Evolutionary conservation across 768 basidiomycete species (phyloP).

Genomic region (Chalciporus pseudorubinellus): DNA sequence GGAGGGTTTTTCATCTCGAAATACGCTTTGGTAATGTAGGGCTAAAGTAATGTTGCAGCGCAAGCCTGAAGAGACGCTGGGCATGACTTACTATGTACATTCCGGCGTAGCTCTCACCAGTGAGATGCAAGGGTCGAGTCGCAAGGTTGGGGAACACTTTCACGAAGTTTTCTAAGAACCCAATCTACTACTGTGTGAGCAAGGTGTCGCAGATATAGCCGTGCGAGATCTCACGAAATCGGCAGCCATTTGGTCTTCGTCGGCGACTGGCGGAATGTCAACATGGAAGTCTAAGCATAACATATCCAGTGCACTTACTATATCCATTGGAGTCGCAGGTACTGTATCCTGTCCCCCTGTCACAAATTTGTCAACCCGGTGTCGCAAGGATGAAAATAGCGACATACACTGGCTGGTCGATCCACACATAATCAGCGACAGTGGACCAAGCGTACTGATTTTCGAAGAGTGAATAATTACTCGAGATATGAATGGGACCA

Average conservation of each 20-base stretch:
- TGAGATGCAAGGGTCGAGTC: conserved; percentile 62
- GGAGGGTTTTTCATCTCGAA: conserved; percentile 63
- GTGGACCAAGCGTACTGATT: conserved; percentile 60
- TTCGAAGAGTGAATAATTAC: conserved; percentile 45
- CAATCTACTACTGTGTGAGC: conserved; percentile 46
- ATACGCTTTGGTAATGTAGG: conserved; percentile 73
- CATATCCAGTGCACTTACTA: conserved; percentile 36
- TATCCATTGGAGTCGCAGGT: conserved; percentile 63
- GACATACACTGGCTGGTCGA: conserved; percentile 66
- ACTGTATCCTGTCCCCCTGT: conserved; percentile 59
- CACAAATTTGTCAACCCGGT: conserved; percentile 2
- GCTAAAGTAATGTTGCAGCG: conserved; percentile 37
- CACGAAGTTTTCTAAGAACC: conserved; percentile 67
- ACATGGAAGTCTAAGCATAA: neutral
- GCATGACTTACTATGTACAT: conserved; percentile 55
- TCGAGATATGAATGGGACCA: conserved; percentile 60
- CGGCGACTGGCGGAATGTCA: conserved; percentile 37
- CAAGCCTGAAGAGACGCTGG: neutral
- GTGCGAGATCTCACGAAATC: conserved; percentile 40
- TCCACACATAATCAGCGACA: conserved; percentile 66
- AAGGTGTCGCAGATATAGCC: neutral
- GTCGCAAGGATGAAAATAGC: neutral
- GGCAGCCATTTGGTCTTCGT: conserved; percentile 64
- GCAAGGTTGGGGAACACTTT: conserved; percentile 71
- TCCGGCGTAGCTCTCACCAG: conserved; percentile 77